Evolutionary conservation across 2,329 filamentous ascomycete species (phyloP), one percentile per base, ranked within the genome.

Genomic region (Akanthomyces dipterigenus): DNA sequence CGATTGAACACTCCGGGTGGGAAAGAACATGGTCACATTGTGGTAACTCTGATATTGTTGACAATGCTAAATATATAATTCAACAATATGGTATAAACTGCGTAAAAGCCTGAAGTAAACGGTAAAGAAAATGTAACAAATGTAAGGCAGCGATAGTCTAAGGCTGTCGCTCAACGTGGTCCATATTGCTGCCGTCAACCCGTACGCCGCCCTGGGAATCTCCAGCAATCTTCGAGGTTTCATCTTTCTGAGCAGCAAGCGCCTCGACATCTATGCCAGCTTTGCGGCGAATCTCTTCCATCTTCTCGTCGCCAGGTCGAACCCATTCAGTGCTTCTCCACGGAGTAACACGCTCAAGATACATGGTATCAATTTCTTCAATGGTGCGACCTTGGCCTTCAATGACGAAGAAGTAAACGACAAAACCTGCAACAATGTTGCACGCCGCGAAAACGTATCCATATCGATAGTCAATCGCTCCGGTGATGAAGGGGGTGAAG

Each of bases 321-420:
- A 74, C 65, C 82, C 82, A 89, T 64, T 80, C 75, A 50, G 76
- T 70, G 66, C 84, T 87, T 77, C 85, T 82, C 76, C 83, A 84
- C 0, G 88, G 86, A 65, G 77, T 82, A 20, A 90, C 85, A 28
- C 76, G 76, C 55, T 87, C 77, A 40, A 90, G 78, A 65, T 91
- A 92, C 87, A 90, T 89, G 53, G 85, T 88, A 67, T 93, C 90
- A 60, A 93, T 88, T 71, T 93, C 88, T 75, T 93, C 90, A 1
- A 93, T 79, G 0, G 84, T 87, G 6, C 88, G 82, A 57, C 87
- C 89, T 69, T 89, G 86, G 50, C 83, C 86, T 71, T 93, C 89
- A 61, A 88, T 85, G 57, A 92, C 82, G 71, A 91, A 91, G 75
- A 93, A 89, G 77, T 88, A 93, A 34, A 92, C 87, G 14, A 91